These are phyloP conservation scores for Erigeron philadelphicus DNA, from an alignment of 140 eudicot species.

Conservation along the genomic window DNA sequence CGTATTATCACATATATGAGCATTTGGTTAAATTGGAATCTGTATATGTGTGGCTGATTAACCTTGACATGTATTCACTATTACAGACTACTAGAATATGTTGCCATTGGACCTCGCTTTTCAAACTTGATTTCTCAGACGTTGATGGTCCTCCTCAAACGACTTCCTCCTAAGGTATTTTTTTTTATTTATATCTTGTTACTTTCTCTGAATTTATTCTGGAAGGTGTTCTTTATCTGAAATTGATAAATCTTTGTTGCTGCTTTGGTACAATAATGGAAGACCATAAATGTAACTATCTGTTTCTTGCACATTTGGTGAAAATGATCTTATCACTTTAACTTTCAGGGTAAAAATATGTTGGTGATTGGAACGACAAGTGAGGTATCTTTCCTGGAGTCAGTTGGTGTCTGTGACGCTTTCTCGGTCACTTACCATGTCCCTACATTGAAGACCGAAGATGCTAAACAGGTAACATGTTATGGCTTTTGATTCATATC, in stretches of 20 bases:
- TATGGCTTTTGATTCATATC: neutral
- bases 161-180: conserved; percentile 91
- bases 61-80: conserved; percentile 3
- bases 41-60: conserved; percentile 2
- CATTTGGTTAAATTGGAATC: conserved; percentile 14
- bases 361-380: conserved; percentile 95
- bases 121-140: conserved; percentile 94
- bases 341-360: conserved; percentile 77
- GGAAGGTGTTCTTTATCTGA: no score
- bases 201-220: neutral
- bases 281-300: neutral
- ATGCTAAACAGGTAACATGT: conserved; percentile 62
- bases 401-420: conserved; percentile 78
- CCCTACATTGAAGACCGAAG: conserved; percentile 78
- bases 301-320: neutral
- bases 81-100: conserved; percentile 83
- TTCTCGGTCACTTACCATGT: conserved; percentile 88
- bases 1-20: no score
- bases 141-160: conserved; percentile 85
- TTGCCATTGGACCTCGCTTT: conserved; percentile 96
- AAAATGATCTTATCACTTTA: neutral
- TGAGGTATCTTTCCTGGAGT: conserved; percentile 75
- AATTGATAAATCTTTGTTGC: no score
- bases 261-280: neutral
- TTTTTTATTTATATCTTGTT: neutral